Base-by-base conservation (phyloP, 768 basidiomycete species). In the Mycena galericulata region DNA sequence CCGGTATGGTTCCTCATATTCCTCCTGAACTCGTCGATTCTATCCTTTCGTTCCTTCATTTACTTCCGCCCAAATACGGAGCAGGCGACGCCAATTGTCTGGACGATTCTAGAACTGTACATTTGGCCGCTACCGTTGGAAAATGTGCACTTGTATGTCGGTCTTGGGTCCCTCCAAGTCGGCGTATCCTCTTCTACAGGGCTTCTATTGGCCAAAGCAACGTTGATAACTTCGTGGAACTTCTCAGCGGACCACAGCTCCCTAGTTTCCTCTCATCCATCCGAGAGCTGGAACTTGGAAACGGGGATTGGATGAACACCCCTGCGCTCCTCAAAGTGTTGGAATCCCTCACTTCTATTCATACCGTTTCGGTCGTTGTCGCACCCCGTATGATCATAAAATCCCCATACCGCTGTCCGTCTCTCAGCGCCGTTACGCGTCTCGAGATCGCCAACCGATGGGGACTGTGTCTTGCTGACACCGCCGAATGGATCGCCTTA, bases 131-230 rank as follows among this genome's bases (percentile, higher is more conserved):
- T 3, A 29, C 20, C 18, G 15, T 54, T 22, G 62, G 30, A 8
- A 46, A 43, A 43, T 63, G 62, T 20, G 62, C 50, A 11, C 62
- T 63, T 4, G 38, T 63, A 14, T 63, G 50, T 50, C 27, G 40
- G 15, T 20, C 24, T 8, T 63, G 62, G 62, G 41, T 63, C 7
- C n/a, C 50, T 20, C 18, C 50, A 3, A 63, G 62, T 14, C 49
- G 62, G 41, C 62, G 62, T 11, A 45, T 63, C 27, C 51, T 63
- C 1, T 54, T 54, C 51, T 55, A 63, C 62, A 8, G 61, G 38
- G 22, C 43, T 3, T 34, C 34, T 32, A 26, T 63, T 26, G 9
- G 22, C n/a, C n/a, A 30, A 22, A 0, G 7, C 20, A 54, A 24
- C 2, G 50, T 50, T 14, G 17, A 63, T 29, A 40, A 20, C 2